A percentile compares a stretch with the other conserved stretches of the same genome.
Evolutionary conservation across 2,329 filamentous ascomycete species (phyloP).

Genomic region (Penicillium oxalicum): DNA sequence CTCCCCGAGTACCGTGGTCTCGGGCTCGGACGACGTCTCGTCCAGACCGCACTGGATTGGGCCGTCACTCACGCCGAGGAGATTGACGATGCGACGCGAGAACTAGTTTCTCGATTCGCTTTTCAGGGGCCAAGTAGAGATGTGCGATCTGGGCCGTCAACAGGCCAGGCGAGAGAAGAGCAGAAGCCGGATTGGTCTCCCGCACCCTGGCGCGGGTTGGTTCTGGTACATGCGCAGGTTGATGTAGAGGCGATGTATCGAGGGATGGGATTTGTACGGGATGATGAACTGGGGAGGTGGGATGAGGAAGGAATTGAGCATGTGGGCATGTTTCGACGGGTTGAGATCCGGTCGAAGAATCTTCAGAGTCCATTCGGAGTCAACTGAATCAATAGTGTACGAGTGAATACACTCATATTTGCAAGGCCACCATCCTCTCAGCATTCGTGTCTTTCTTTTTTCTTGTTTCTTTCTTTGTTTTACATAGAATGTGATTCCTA

Average conservation of each 20-base stretch:
- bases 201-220: slow-evolving; percentile 61
- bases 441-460: too few species aligned
- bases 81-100: slow-evolving; percentile 26
- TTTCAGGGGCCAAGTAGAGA: slow-evolving; percentile 21
- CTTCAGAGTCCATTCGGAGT: too few species aligned
- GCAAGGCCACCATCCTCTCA: too few species aligned
- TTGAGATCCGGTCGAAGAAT: background rate
- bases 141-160: slow-evolving; percentile 25
- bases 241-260: slow-evolving; percentile 60
- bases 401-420: too few species aligned
- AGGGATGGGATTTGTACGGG: slow-evolving; percentile 65
- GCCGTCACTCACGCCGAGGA: slow-evolving; percentile 54
- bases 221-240: slow-evolving; percentile 74
- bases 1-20: slow-evolving; percentile 58
- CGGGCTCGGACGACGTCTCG: slow-evolving; percentile 59
- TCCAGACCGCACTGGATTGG: slow-evolving; percentile 64
- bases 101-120: slow-evolving; percentile 26
- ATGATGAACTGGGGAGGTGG: slow-evolving; percentile 71
- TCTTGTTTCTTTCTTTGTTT: too few species aligned
- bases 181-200: slow-evolving; percentile 20
- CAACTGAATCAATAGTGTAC: too few species aligned
- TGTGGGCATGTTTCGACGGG: slow-evolving; percentile 69
- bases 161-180: too few species aligned
- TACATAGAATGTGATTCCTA: too few species aligned
- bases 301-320: slow-evolving; percentile 78